phyloP scores from a whole-genome alignment of 176 grass and related monocot species.

The Juncus inflexus region DNA sequence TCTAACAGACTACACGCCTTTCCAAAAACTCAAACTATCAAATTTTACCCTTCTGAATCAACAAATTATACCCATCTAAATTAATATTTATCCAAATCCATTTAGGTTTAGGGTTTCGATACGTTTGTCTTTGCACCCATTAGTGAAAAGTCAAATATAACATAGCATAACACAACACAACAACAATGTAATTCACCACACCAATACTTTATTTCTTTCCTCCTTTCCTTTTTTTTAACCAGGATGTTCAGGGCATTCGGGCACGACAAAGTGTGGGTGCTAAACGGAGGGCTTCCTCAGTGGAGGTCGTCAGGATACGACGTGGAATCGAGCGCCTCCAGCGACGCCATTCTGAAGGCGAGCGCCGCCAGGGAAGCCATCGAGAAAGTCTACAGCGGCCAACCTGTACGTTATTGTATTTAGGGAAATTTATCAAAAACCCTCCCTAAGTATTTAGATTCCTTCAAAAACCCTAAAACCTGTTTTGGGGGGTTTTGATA shows the following conservation, averaged over 20 bases:
- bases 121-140: too few relatives aligned
- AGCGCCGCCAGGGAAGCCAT: conserved; percentile 87
- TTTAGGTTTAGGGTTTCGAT: too few relatives aligned
- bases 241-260: conserved; percentile 99
- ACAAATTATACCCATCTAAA: too few relatives aligned
- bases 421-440: neutral
- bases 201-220: neutral
- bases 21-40: too few relatives aligned
- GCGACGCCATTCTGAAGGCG: conserved; percentile 81
- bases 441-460: neutral
- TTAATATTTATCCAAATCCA: too few relatives aligned
- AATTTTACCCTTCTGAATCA: too few relatives aligned
- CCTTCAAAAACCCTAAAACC: too few relatives aligned
- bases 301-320: conserved; percentile 93
- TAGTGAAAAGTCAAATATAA: too few relatives aligned
- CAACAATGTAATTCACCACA: too few relatives aligned
- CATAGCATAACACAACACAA: too few relatives aligned
- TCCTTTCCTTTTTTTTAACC: neutral
- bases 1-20: too few relatives aligned
- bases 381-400: conserved; percentile 81
- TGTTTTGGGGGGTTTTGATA: too few relatives aligned
- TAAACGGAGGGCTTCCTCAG: conserved; percentile 84
- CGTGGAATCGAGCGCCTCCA: conserved; percentile 90
- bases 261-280: conserved; percentile 88
- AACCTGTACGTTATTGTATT: conserved; percentile 44